Conservation (phyloP, 257 asterid species). For the Coffea canephora region DNA sequence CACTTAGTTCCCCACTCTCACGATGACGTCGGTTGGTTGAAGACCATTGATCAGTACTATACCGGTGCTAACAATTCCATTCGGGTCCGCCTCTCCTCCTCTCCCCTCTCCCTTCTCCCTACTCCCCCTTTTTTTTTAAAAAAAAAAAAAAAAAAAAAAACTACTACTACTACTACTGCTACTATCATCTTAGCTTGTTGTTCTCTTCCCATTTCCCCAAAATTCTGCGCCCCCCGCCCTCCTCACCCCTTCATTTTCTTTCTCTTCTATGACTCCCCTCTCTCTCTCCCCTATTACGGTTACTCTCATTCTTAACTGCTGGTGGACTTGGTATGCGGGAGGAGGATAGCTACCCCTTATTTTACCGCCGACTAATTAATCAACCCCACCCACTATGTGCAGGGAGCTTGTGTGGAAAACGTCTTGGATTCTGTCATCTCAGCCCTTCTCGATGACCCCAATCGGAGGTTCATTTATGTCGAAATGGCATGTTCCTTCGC, state of each 20-base stretch:
- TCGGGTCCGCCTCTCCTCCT: constrained; percentile 30
- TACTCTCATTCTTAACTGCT: too few species aligned
- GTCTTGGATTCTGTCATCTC: constrained; percentile 69
- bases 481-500: constrained; percentile 51
- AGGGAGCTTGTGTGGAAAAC: constrained; percentile 86
- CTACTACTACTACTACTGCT: too few species aligned
- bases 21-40: constrained; percentile 86
- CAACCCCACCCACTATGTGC: background rate
- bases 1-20: constrained; percentile 83
- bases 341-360: background rate
- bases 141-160: too few species aligned
- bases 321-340: too few species aligned
- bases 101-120: background rate
- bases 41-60: constrained; percentile 82
- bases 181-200: too few species aligned
- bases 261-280: too few species aligned
- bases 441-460: constrained; percentile 59
- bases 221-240: too few species aligned
- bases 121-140: too few species aligned
- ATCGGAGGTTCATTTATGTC: constrained; percentile 71
- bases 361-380: constrained; percentile 4
- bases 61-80: constrained; percentile 70
- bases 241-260: too few species aligned
- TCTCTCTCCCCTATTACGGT: too few species aligned
- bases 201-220: too few species aligned